phyloP scores from a whole-genome alignment of 2,329 filamentous ascomycete genomes.

The Colletotrichum paranaense region DNA sequence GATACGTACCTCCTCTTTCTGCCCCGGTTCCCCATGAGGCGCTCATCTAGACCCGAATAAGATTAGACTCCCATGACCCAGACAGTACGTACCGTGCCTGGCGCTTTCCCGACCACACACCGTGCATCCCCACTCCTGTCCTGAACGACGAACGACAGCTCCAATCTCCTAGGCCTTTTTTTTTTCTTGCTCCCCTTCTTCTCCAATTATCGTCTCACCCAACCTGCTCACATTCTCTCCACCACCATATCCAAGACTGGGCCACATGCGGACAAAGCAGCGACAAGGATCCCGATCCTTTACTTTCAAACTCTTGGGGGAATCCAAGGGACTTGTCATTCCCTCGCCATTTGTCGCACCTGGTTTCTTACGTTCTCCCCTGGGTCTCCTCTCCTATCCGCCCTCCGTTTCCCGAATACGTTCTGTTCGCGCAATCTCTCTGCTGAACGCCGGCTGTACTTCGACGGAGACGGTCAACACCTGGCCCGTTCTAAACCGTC shows the following conservation, averaged over 20 bases:
- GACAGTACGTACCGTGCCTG: not conserved
- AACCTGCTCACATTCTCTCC: constrained; percentile 29
- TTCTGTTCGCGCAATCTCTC: constrained; percentile 19
- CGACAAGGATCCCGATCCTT: constrained; percentile 35
- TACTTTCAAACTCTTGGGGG: constrained; percentile 17
- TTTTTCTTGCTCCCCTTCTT: not conserved
- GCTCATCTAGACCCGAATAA: not conserved
- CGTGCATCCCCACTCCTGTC: not conserved
- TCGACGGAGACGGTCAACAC: constrained; percentile 10
- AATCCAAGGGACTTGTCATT: not conserved
- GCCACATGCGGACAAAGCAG: constrained; percentile 22
- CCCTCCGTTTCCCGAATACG: not conserved
- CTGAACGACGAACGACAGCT: constrained; percentile 14
- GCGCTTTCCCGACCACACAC: not conserved
- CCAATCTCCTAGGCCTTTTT: not conserved
- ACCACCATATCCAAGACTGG: constrained; percentile 37
- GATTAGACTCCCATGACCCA: not conserved
- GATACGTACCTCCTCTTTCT: not conserved
- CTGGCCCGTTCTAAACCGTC: not conserved
- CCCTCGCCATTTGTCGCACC: not conserved
- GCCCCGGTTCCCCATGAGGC: not conserved
- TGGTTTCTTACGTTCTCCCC: not conserved
- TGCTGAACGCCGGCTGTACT: constrained; percentile 8
- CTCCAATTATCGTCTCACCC: not conserved
- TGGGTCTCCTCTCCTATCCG: not conserved